Percentiles rank a stretch among this genome's conserved stretches.
Evolutionary conservation across 768 basidiomycete species (phyloP).

Genomic region (Kwoniella dejecticola): DNA sequence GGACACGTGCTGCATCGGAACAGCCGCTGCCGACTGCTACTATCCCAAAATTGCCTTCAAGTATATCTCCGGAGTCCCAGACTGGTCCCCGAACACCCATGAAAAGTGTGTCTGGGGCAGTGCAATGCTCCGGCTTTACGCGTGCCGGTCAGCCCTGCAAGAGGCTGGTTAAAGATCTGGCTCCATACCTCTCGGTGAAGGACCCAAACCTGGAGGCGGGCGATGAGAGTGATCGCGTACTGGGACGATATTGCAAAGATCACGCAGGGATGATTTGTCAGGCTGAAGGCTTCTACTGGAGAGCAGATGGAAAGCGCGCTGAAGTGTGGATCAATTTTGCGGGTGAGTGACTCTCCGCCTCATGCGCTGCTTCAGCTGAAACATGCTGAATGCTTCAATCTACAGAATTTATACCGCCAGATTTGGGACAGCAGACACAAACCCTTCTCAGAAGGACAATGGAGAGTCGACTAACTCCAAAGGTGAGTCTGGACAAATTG

Average conservation of each 20-base stretch:
- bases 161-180: conserved; percentile 41
- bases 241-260: conserved; percentile 50
- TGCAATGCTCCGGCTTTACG: conserved; percentile 51
- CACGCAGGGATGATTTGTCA: conserved; percentile 53
- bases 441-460: conserved; percentile 50
- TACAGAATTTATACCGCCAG: conserved; percentile 46
- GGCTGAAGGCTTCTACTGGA: conserved; percentile 50
- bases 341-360: conserved; percentile 29
- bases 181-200: conserved; percentile 34
- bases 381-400: too few relatives aligned
- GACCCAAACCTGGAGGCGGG: conserved; percentile 12
- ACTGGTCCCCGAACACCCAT: too few relatives aligned
- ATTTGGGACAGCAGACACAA: conserved; percentile 52
- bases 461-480: conserved; percentile 50
- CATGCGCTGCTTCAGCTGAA: too few relatives aligned
- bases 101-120: too few relatives aligned
- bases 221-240: conserved; percentile 14
- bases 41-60: too few relatives aligned
- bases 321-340: conserved; percentile 47
- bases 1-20: conserved; percentile 30
- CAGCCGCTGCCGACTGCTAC: conserved; percentile 11
- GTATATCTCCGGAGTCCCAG: too few relatives aligned
- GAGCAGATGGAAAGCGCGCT: conserved; percentile 11
- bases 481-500: conserved; percentile 29
- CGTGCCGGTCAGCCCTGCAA: conserved; percentile 50